Evolutionary conservation across 1,284 basidiomycete species (phyloP), one percentile per base, ranked within the genome.

Genomic region (Boletus hoseneyae): DNA sequence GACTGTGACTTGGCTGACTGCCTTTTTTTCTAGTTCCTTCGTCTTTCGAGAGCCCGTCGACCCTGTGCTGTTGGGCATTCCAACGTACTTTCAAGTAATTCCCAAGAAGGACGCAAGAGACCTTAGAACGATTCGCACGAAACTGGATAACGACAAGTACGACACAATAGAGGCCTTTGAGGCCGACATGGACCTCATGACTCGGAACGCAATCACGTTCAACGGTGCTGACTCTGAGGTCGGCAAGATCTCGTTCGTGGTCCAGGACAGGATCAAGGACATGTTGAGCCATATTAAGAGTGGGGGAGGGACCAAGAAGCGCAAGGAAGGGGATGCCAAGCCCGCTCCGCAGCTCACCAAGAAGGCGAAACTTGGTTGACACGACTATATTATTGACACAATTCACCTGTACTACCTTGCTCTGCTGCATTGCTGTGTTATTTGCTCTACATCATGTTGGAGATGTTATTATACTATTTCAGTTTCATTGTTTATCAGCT

Each of bases 41-140:
- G 77, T 89, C 42, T 96, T 95, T 73, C 82, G 82, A 46, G 87
- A 90, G 54, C 86, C 93, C n/a, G 93, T 95, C 13, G 87, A 91
- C 64, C 87, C 89, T 3, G 75, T 90, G 35, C 70, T 76, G 3
- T 71, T 93, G 23, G 80, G 80, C 13, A 90, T 96, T 43, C 92
- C 93, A 4, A 85, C 82, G 13, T 96, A 95, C 65, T 85, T 84
- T 65, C 82, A 90, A 38, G 70, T 94, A 50, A 89, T 97, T 59
- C 83, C 86, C 6, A 78, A 76, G 53, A 89, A 91, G 60, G 85
- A 96, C 57, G 92, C 93, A 3, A 82, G 96, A 34, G 96, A 98
- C 70, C 73, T 99, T 48, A 74, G 77, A 47, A 83, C 88, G 35
- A 96, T 99, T 64, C 83, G 86, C 56, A 73, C 76, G 55, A 94